These are phyloP conservation scores for Strobilomyces confusus DNA, from an alignment of 768 basidiomycete species.

Conservation along the genomic window DNA sequence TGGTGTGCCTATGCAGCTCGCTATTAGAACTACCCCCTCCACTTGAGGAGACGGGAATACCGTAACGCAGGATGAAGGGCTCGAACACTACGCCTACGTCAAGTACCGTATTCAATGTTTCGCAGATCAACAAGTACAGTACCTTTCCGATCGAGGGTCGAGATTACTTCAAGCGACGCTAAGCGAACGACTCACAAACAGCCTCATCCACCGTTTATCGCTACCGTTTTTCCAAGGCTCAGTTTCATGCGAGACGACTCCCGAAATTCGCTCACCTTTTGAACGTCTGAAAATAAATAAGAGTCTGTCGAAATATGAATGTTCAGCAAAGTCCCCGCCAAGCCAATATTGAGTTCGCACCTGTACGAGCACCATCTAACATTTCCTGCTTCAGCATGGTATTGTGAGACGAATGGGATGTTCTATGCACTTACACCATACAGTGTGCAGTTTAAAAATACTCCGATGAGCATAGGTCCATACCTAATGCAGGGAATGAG, in stretches of 20 bases:
- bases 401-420: no score
- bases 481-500: constrained; percentile 41
- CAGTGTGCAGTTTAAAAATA: constrained; percentile 11
- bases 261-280: constrained; percentile 28
- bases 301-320: constrained; percentile 29
- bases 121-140: constrained; percentile 30
- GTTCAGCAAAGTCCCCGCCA: not conserved
- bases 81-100: constrained; percentile 45
- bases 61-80: constrained; percentile 44
- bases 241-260: not conserved
- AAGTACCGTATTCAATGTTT: constrained; percentile 40
- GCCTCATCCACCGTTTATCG: constrained; percentile 44
- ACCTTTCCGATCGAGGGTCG: constrained; percentile 29
- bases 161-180: not conserved
- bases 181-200: constrained; percentile 33
- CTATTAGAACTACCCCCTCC: constrained; percentile 2
- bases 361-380: constrained; percentile 9
- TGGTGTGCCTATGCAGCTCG: constrained; percentile 25
- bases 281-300: constrained; percentile 44
- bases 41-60: constrained; percentile 19
- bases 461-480: constrained; percentile 18
- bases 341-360: not conserved
- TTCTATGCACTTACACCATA: constrained; percentile 9
- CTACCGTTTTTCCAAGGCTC: constrained; percentile 20
- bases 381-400: not conserved